phyloP scores from a whole-genome alignment of 805 yeast species.

The Ogataea pini region DNA sequence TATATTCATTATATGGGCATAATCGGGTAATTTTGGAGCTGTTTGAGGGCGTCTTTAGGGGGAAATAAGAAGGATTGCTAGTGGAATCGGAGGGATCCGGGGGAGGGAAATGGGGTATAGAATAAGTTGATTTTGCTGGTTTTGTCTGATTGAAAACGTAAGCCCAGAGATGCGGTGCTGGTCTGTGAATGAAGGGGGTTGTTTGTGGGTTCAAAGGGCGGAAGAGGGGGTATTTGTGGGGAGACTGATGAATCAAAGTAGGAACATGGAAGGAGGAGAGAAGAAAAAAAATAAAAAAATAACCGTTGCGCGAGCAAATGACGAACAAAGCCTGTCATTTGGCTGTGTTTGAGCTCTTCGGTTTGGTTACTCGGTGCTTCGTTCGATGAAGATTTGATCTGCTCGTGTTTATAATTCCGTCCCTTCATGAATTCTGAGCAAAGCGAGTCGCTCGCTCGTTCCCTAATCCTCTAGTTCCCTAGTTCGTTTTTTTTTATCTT shows the following conservation, averaged over 20 bases:
- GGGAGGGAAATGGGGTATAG: neutral
- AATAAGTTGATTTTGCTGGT: neutral
- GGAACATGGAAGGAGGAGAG: neutral
- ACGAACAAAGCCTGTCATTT: no score
- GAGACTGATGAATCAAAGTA: neutral
- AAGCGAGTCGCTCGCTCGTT: no score
- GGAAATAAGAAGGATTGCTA: neutral
- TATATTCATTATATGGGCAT: slow-evolving; percentile 10
- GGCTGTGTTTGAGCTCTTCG: no score
- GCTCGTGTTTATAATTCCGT: no score
- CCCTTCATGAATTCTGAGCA: no score
- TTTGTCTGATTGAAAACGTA: neutral
- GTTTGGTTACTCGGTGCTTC: no score
- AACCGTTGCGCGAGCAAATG: no score
- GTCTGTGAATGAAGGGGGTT: neutral
- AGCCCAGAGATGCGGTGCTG: no score
- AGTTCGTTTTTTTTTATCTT: no score
- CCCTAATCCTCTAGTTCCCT: no score
- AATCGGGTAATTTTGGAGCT: neutral
- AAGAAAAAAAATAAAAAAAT: neutral
- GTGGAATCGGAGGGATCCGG: neutral
- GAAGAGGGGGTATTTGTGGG: neutral
- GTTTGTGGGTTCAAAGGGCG: neutral
- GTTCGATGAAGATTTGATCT: no score
- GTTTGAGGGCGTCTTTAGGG: neutral